A percentile compares a stretch with the other conserved stretches of the same genome.
Evolutionary conservation across 169 alveolate genomes (phyloP).

Genomic region (Cryptosporidium baileyi): DNA sequence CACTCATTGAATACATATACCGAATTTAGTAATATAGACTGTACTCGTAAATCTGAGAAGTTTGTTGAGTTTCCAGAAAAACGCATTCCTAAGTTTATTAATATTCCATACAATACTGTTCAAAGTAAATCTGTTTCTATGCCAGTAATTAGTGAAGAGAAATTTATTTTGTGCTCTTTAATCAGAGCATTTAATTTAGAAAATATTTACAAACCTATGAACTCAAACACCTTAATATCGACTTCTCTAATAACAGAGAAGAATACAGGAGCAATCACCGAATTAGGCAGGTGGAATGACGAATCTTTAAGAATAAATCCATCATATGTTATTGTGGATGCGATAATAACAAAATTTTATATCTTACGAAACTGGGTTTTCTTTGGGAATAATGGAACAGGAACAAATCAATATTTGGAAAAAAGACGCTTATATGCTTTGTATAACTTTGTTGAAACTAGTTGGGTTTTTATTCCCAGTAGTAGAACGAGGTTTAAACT

Average conservation of each 20-base stretch:
- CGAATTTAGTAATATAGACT: slow-evolving; percentile 30
- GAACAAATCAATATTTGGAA: not conserved
- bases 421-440: slow-evolving; percentile 26
- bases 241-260: not conserved
- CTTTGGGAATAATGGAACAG: slow-evolving; percentile 10
- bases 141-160: slow-evolving; percentile 39
- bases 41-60: slow-evolving; percentile 36
- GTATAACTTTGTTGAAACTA: slow-evolving; percentile 61
- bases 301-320: slow-evolving; percentile 27
- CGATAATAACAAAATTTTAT: slow-evolving; percentile 28
- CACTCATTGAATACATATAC: not conserved
- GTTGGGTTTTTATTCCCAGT: slow-evolving; percentile 58
- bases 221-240: not conserved
- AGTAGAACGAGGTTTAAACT: slow-evolving; percentile 15
- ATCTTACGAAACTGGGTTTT: slow-evolving; percentile 55
- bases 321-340: slow-evolving; percentile 36
- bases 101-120: not conserved
- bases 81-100: not conserved
- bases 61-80: slow-evolving; percentile 40
- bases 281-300: slow-evolving; percentile 55
- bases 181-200: slow-evolving; percentile 42
- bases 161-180: slow-evolving; percentile 21
- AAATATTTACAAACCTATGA: slow-evolving; percentile 16
- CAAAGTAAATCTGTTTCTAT: slow-evolving; percentile 10
- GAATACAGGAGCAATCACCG: not conserved